phyloP scores from a whole-genome alignment of 225 moss, liverwort and hornwort species.

The Pseudisothecium myosuroides region DNA sequence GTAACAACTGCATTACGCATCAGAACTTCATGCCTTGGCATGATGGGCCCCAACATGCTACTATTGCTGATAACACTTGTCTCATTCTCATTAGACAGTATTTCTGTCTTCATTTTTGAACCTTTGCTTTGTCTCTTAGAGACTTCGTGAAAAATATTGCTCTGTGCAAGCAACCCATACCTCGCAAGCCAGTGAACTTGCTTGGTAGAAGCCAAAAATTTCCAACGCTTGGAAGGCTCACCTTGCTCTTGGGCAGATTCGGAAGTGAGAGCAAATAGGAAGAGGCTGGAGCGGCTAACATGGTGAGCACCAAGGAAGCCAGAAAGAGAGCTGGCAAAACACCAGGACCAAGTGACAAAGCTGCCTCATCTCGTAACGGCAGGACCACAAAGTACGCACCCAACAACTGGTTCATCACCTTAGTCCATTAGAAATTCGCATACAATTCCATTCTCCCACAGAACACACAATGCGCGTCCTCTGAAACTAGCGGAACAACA shows the following conservation, averaged over 20 bases:
- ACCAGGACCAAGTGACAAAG: conserved; percentile 44
- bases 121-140: neutral
- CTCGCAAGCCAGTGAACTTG: neutral
- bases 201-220: neutral
- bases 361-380: conserved; percentile 56
- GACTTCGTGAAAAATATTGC: neutral
- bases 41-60: neutral
- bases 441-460: neutral
- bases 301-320: conserved; percentile 47
- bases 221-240: neutral
- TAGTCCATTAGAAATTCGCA: neutral
- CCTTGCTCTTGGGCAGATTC: conserved; percentile 48
- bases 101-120: neutral
- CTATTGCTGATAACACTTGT: neutral
- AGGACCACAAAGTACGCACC: conserved; percentile 54
- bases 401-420: conserved; percentile 34
- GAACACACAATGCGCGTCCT: neutral
- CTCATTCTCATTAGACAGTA: neutral
- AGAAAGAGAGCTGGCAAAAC: conserved; percentile 47
- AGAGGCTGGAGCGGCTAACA: conserved; percentile 53
- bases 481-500: neutral
- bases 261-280: conserved; percentile 59
- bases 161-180: neutral
- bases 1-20: neutral
- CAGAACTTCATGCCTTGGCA: neutral